phyloP scores from a whole-genome alignment of 2,329 filamentous ascomycete genomes.

The Paecilomyces dactylethromorphus region DNA sequence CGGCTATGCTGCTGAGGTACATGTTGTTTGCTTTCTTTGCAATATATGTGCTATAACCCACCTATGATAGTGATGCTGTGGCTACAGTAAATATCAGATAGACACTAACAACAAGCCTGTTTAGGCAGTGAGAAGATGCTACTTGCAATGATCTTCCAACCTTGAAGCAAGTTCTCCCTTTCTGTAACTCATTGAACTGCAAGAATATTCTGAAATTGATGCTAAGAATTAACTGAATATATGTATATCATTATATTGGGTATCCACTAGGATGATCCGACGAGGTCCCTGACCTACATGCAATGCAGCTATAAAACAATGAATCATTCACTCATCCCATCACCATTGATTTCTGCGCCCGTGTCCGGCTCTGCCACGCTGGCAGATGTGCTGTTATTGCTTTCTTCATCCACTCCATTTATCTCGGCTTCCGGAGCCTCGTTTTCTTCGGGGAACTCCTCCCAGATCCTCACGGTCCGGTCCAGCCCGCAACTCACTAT shows the following conservation, averaged over 20 bases:
- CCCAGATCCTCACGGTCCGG: constrained; percentile 57
- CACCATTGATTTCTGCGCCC: neutral
- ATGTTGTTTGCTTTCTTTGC: no score
- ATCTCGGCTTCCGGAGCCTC: neutral
- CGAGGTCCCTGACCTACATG: neutral
- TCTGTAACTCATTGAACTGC: neutral
- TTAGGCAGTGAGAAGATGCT: no score
- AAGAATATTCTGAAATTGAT: neutral
- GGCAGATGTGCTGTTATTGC: neutral
- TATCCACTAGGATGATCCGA: neutral
- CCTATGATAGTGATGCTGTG: no score
- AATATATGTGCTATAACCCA: no score
- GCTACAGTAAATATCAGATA: no score
- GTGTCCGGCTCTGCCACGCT: neutral
- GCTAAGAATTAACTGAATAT: neutral
- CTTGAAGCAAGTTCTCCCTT: no score
- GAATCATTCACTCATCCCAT: constrained; percentile 4
- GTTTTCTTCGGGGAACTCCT: constrained; percentile 25
- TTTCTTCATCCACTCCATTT: constrained; percentile 1
- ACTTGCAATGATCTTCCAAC: no score
- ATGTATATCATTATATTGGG: neutral
- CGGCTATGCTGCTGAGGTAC: no score
- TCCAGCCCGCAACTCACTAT: constrained; percentile 60
- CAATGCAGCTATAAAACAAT: neutral
- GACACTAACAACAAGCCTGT: no score